These are phyloP conservation scores for Mucor mucedo DNA, from an alignment of 371 early-diverging fungal genomes.

Conservation along the genomic window DNA sequence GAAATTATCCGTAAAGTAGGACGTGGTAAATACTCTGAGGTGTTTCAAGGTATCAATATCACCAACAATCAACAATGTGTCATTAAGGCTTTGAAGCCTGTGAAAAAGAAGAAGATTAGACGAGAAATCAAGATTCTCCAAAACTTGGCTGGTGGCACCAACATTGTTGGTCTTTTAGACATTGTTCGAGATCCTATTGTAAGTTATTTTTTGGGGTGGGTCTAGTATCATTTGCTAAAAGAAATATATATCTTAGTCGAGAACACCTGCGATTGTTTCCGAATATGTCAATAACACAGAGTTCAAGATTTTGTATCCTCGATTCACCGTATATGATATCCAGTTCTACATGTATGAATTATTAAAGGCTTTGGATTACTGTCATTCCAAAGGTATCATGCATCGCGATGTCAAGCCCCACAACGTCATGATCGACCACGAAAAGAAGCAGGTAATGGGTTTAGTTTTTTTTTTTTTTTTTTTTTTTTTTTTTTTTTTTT, in stretches of 20 bases:
- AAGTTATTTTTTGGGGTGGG: constrained; percentile 2
- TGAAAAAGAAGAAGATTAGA: constrained; percentile 99
- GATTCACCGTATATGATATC: constrained; percentile 91
- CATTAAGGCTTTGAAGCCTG: constrained; percentile 99
- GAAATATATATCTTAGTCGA: constrained; percentile 57
- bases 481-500: too few relatives aligned
- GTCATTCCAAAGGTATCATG: constrained; percentile 99
- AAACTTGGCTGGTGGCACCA: constrained; percentile 93
- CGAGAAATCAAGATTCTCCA: constrained; percentile 99
- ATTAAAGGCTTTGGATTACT: constrained; percentile 96
- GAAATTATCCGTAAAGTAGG: constrained; percentile 97
- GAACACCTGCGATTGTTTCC: constrained; percentile 96
- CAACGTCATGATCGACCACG: constrained; percentile 99
- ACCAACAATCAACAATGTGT: constrained; percentile 82
- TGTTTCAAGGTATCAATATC: constrained; percentile 95
- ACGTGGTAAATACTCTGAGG: constrained; percentile 99
- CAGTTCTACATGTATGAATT: constrained; percentile 96
- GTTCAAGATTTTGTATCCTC: constrained; percentile 72
- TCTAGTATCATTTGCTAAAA: neutral
- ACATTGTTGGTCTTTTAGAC: constrained; percentile 93
- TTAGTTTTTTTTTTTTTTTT: too few relatives aligned
- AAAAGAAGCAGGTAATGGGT: constrained; percentile 74
- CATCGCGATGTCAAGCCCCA: constrained; percentile 99
- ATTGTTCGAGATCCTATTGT: constrained; percentile 95
- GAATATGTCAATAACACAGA: constrained; percentile 91